Evolutionary conservation across 2,329 filamentous ascomycete genomes (phyloP).

Genomic region (Penicillium psychrosexuale): DNA sequence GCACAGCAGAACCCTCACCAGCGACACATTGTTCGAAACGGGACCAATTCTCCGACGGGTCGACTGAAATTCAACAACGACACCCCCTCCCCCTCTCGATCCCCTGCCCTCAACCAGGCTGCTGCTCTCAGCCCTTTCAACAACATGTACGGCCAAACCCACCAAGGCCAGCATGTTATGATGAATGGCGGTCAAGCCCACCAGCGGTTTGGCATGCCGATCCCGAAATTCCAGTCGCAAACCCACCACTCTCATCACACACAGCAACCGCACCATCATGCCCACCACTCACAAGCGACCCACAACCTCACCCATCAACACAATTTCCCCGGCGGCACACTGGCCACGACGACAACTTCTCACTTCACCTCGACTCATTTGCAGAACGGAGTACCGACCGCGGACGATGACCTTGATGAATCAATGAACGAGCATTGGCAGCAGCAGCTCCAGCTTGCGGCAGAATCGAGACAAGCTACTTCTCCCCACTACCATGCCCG

Average conservation of each 20-base stretch:
- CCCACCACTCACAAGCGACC: constrained; percentile 43
- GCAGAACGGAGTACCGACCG: constrained; percentile 58
- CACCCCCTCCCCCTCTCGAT: constrained; percentile 49
- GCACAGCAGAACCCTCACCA: constrained; percentile 44
- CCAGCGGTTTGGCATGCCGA: constrained; percentile 50
- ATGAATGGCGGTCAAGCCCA: constrained; percentile 50
- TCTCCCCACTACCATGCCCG: constrained; percentile 67
- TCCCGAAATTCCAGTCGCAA: constrained; percentile 48
- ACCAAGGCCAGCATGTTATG: constrained; percentile 50
- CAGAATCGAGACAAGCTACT: constrained; percentile 68
- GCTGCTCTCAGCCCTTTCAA: constrained; percentile 44
- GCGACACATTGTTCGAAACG: constrained; percentile 45
- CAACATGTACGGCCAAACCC: constrained; percentile 48
- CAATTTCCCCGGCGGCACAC: constrained; percentile 47
- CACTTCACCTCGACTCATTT: constrained; percentile 59
- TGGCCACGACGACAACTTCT: constrained; percentile 48
- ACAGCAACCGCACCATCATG: constrained; percentile 44
- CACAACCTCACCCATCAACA: constrained; percentile 50
- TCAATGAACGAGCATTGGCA: constrained; percentile 74
- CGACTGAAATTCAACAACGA: constrained; percentile 47
- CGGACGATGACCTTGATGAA: constrained; percentile 56
- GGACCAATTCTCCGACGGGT: constrained; percentile 46
- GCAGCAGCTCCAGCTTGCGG: constrained; percentile 76
- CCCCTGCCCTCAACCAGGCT: constrained; percentile 44
- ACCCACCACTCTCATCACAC: constrained; percentile 45